These are phyloP conservation scores for Corniculantispora saksenae DNA, from an alignment of 2,329 filamentous ascomycete species.

Conservation along the genomic window DNA sequence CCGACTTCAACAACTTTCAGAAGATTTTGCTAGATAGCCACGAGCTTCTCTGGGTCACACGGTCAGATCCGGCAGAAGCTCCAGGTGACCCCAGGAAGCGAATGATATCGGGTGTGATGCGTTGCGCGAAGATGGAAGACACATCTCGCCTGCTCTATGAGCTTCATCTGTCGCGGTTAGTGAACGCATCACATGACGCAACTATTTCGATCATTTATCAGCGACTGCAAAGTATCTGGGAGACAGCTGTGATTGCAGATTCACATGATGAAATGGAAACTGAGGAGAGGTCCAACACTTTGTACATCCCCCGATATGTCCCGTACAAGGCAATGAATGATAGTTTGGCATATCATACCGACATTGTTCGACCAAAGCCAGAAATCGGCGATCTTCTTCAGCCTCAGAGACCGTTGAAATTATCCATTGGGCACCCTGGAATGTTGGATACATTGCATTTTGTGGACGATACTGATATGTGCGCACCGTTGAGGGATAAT, in stretches of 20 bases:
- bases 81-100: not conserved
- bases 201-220: not conserved
- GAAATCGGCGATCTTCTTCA: too few species aligned
- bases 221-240: not conserved
- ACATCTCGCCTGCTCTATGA: not conserved
- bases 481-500: too few species aligned
- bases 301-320: not conserved
- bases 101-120: not conserved
- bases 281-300: too few species aligned
- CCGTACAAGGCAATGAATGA: not conserved
- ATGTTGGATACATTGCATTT: slow-evolving; percentile 32
- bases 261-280: too few species aligned
- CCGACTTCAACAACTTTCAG: not conserved
- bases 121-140: not conserved
- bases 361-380: too few species aligned
- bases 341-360: not conserved
- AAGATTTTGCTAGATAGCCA: not conserved
- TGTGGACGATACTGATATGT: slow-evolving; percentile 26
- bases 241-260: too few species aligned
- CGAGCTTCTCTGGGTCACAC: not conserved
- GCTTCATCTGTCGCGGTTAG: not conserved
- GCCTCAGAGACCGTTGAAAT: slow-evolving; percentile 20
- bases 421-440: slow-evolving; percentile 26
- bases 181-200: too few species aligned
- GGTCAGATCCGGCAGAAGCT: not conserved